Evolutionary conservation across 768 basidiomycete genomes (phyloP).

Genomic region (Multifurca ochricompacta): DNA sequence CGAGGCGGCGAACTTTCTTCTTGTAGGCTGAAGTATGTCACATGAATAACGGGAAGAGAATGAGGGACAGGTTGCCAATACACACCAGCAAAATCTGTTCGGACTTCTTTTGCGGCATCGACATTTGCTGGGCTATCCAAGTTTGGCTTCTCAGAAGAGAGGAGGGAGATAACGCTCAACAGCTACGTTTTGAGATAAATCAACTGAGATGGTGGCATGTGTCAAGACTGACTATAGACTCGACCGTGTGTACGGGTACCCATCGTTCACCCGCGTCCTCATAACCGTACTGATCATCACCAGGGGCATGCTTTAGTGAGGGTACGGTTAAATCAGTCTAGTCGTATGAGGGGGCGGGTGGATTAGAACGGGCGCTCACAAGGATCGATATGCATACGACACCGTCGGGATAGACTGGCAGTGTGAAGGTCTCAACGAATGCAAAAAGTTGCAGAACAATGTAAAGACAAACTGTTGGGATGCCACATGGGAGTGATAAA

Average conservation of each 20-base stretch:
- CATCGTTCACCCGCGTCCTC: constrained; percentile 96
- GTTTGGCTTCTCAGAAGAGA: constrained; percentile 88
- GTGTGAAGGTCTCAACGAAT: neutral
- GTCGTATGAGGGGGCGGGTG: constrained; percentile 5
- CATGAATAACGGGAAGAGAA: constrained; percentile 17
- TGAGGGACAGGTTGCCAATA: constrained; percentile 1
- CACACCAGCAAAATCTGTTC: constrained; percentile 55
- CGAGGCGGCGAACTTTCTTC: constrained; percentile 93
- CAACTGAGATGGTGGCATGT: neutral
- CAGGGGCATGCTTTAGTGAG: constrained; percentile 72
- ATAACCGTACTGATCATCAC: constrained; percentile 94
- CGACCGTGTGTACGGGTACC: constrained; percentile 95
- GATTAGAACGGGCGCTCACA: constrained; percentile 35
- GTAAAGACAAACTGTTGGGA: constrained; percentile 72
- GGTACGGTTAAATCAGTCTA: neutral
- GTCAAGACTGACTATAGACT: constrained; percentile 70
- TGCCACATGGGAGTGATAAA: constrained; percentile 97
- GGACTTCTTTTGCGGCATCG: constrained; percentile 86
- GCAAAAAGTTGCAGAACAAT: neutral
- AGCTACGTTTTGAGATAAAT: constrained; percentile 45
- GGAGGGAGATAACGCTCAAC: constrained; percentile 89
- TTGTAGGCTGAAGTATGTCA: constrained; percentile 55
- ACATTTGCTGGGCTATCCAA: constrained; percentile 93
- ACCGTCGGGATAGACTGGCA: constrained; percentile 84
- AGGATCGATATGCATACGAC: constrained; percentile 95